Evolutionary conservation across 2,329 filamentous ascomycete genomes (phyloP).

Genomic region (Pseudogymnoascus sp.): DNA sequence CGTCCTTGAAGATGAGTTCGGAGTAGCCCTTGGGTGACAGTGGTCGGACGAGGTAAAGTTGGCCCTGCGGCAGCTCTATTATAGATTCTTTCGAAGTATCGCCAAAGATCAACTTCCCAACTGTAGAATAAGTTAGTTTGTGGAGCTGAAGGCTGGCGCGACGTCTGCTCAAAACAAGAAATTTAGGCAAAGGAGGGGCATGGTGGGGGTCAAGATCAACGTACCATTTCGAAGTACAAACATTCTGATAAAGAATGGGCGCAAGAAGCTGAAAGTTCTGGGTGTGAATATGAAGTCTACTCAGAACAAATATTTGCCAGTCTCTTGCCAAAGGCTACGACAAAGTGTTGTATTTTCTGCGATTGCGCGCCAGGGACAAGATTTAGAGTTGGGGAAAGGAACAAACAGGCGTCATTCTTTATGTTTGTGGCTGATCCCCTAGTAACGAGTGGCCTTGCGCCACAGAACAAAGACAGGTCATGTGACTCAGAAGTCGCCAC

Average conservation of each 20-base stretch:
- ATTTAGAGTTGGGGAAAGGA: slow-evolving; percentile 2
- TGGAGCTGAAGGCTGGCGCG: slow-evolving; percentile 11
- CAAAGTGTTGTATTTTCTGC: background rate
- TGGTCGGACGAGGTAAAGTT: slow-evolving; percentile 93
- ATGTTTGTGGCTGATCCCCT: slow-evolving; percentile 10
- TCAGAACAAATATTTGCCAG: slow-evolving; percentile 9
- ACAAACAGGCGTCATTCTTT: slow-evolving; percentile 11
- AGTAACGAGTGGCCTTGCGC: slow-evolving; percentile 1
- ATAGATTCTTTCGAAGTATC: slow-evolving; percentile 77
- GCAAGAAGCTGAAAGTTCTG: background rate
- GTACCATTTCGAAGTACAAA: slow-evolving; percentile 50
- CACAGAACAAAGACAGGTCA: slow-evolving; percentile 9
- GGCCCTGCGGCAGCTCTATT: slow-evolving; percentile 89
- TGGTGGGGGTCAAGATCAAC: slow-evolving; percentile 23
- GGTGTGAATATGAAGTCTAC: slow-evolving; percentile 3
- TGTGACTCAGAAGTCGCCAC: background rate
- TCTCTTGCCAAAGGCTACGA: slow-evolving; percentile 4
- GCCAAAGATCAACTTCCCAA: slow-evolving; percentile 86
- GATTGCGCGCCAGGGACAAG: slow-evolving; percentile 1
- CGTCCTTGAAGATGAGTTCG: slow-evolving; percentile 98
- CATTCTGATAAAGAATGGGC: slow-evolving; percentile 31
- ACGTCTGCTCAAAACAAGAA: slow-evolving; percentile 19
- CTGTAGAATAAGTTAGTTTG: slow-evolving; percentile 36
- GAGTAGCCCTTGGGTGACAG: slow-evolving; percentile 95
- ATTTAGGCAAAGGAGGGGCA: slow-evolving; percentile 15